These are phyloP conservation scores for Candida freyschussii DNA, from an alignment of 1,139 yeast species.

Conservation along the genomic window DNA sequence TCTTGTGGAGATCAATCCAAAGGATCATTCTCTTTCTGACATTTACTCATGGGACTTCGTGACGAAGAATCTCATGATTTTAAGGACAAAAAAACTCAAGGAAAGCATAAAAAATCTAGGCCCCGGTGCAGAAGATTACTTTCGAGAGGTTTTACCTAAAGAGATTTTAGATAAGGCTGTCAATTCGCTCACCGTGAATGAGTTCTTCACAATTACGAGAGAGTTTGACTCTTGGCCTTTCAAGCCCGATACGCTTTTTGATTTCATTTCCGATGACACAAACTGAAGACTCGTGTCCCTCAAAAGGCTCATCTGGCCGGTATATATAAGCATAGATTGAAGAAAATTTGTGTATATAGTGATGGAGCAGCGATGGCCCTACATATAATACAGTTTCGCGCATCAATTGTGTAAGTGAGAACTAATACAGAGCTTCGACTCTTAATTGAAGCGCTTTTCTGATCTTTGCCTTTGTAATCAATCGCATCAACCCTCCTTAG, in stretches of 20 bases:
- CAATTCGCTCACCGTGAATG: slow-evolving; percentile 47
- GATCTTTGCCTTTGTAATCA: too few species aligned
- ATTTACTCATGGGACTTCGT: slow-evolving; percentile 64
- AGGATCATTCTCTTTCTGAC: slow-evolving; percentile 32
- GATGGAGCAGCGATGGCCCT: too few species aligned
- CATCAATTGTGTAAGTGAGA: too few species aligned
- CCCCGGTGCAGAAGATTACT: slow-evolving; percentile 77
- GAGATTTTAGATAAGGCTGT: slow-evolving; percentile 42
- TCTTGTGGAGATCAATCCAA: slow-evolving; percentile 60
- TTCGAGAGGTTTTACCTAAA: slow-evolving; percentile 35
- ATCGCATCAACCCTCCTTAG: too few species aligned
- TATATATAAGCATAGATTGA: too few species aligned
- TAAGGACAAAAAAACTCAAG: slow-evolving; percentile 42
- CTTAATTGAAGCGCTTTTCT: too few species aligned
- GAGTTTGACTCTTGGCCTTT: slow-evolving; percentile 78
- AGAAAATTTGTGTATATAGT: too few species aligned
- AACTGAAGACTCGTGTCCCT: too few species aligned
- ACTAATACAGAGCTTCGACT: too few species aligned
- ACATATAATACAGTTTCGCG: too few species aligned
- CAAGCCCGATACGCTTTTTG: slow-evolving; percentile 52
- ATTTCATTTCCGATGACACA: slow-evolving; percentile 8
- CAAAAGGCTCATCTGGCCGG: too few species aligned
- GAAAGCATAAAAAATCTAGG: slow-evolving; percentile 58
- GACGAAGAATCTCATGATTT: slow-evolving; percentile 57
- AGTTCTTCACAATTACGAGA: slow-evolving; percentile 45